A percentile compares a stretch with the other conserved stretches of the same genome.
phyloP scores from a whole-genome alignment of 2,329 filamentous ascomycete genomes.

The Claviceps sp. region DNA sequence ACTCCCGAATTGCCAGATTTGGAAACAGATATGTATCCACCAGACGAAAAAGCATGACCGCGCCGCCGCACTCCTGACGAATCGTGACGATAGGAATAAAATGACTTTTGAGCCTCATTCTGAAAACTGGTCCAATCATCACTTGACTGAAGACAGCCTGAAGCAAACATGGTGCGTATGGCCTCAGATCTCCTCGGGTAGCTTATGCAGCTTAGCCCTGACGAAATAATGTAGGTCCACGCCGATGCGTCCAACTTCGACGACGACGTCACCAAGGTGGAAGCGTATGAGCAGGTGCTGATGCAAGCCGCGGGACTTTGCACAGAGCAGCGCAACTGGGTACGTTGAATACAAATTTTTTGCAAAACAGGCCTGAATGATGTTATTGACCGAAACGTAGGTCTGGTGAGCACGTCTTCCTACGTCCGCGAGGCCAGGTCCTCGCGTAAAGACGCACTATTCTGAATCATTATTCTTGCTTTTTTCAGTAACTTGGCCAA shows the following conservation, averaged over 20 bases:
- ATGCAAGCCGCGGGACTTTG: conserved; percentile 57
- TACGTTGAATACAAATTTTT: conserved; percentile 24
- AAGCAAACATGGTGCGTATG: background rate
- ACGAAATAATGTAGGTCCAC: conserved; percentile 45
- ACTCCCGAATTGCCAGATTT: conserved; percentile 2
- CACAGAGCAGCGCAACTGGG: conserved; percentile 67
- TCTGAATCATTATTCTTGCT: background rate
- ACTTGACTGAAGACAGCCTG: too few species aligned
- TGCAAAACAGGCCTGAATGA: background rate
- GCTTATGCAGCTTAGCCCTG: background rate
- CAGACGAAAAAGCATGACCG: conserved; percentile 4
- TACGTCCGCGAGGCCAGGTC: background rate
- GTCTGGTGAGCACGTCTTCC: conserved; percentile 10
- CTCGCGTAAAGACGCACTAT: background rate
- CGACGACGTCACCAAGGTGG: conserved; percentile 50
- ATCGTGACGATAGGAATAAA: background rate
- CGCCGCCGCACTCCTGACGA: background rate
- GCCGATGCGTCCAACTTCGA: conserved; percentile 67
- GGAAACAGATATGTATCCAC: conserved; percentile 2
- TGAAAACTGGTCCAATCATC: too few species aligned
- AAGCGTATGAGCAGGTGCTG: conserved; percentile 62
- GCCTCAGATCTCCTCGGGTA: background rate
- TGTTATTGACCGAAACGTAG: conserved; percentile 1
- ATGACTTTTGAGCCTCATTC: background rate
- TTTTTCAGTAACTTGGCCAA: conserved; percentile 59